Evolutionary conservation across 768 basidiomycete genomes (phyloP).

Genomic region (Pholiota microspora): DNA sequence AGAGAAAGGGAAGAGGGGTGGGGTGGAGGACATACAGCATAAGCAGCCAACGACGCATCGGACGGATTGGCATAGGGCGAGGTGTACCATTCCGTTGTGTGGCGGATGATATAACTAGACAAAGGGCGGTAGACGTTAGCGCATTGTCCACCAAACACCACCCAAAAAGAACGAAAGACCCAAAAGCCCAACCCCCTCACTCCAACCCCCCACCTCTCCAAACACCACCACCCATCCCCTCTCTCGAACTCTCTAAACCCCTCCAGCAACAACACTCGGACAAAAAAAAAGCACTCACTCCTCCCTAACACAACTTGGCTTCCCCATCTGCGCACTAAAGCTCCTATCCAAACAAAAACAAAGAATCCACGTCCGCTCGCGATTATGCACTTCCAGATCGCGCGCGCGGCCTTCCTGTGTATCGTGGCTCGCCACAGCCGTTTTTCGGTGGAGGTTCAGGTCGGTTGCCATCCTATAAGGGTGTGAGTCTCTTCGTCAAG

Average conservation of each 20-base stretch:
- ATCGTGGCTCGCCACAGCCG: constrained; percentile 55
- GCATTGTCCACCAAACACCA: too few relatives aligned
- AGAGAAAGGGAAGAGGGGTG: too few relatives aligned
- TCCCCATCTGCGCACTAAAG: constrained; percentile 94
- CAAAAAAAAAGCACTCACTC: constrained; percentile 58
- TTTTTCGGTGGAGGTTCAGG: constrained; percentile 91
- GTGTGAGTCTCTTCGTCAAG: not conserved
- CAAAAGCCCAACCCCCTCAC: too few relatives aligned
- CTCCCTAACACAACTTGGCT: constrained; percentile 89
- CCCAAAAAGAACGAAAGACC: too few relatives aligned
- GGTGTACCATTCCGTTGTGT: constrained; percentile 72
- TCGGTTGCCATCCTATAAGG: constrained; percentile 86
- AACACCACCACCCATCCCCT: too few relatives aligned
- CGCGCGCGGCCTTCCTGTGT: constrained; percentile 78
- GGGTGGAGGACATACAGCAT: constrained; percentile 49
- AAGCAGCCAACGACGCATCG: constrained; percentile 72
- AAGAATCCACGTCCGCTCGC: constrained; percentile 92
- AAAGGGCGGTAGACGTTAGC: constrained; percentile 8
- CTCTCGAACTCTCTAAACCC: too few relatives aligned
- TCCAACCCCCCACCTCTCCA: too few relatives aligned
- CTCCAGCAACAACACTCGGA: too few relatives aligned
- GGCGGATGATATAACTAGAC: constrained; percentile 80
- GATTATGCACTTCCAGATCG: constrained; percentile 86
- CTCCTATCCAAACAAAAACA: constrained; percentile 88
- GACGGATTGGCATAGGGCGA: constrained; percentile 59